phyloP scores from a whole-genome alignment of 2,329 filamentous ascomycete genomes.

The Penicillium sumatraense region DNA sequence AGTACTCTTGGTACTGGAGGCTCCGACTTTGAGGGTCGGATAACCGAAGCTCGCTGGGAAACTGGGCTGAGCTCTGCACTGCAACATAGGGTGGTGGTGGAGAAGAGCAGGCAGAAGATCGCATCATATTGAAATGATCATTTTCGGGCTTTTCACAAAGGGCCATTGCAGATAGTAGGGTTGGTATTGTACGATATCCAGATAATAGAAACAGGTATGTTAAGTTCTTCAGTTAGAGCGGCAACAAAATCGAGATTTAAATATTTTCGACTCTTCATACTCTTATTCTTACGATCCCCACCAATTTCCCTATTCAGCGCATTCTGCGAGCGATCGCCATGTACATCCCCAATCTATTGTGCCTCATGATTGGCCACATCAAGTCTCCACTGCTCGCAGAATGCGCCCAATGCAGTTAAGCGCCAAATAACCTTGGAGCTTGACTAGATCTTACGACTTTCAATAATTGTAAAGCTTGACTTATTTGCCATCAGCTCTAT shows the following conservation, averaged over 20 bases:
- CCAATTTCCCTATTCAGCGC: conserved; percentile 1
- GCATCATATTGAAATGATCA: background rate
- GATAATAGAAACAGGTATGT: background rate
- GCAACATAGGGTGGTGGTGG: background rate
- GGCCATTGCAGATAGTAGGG: background rate
- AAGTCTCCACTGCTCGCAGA: background rate
- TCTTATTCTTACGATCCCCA: background rate
- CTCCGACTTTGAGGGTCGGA: background rate
- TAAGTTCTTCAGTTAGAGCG: background rate
- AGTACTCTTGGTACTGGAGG: background rate
- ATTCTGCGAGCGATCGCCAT: conserved; percentile 1
- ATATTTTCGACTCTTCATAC: background rate
- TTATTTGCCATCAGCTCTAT: background rate
- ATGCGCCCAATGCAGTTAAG: background rate
- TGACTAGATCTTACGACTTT: background rate
- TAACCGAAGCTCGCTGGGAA: background rate
- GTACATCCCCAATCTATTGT: background rate
- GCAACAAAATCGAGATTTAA: background rate
- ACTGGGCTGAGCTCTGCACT: background rate
- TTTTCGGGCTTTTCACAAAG: background rate
- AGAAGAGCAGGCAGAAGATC: background rate
- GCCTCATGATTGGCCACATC: background rate
- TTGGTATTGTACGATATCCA: background rate
- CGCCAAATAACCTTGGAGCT: background rate
- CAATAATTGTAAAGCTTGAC: background rate